Conservation (phyloP, 1,284 basidiomycete species). For the Microbotryomycetes sp. region DNA sequence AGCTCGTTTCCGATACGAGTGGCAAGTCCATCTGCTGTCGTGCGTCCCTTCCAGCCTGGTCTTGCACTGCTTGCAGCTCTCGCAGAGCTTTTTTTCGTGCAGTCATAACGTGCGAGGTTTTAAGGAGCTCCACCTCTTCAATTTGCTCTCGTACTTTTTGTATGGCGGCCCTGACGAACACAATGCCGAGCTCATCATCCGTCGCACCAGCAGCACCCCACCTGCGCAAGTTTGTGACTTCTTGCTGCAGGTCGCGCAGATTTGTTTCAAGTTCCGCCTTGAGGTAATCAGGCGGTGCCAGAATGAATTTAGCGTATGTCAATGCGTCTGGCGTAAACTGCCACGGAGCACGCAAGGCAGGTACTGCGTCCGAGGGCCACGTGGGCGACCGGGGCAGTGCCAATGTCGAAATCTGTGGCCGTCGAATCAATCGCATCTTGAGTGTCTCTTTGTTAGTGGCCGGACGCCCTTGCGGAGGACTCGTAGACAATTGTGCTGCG, state of each 20-base stretch:
- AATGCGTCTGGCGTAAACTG: slow-evolving; percentile 91
- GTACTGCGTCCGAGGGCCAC: slow-evolving; percentile 89
- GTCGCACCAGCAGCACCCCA: slow-evolving; percentile 42
- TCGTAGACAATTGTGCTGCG: slow-evolving; percentile 10
- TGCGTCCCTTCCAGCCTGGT: slow-evolving; percentile 18
- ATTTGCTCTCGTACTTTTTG: slow-evolving; percentile 68
- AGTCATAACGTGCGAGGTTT: slow-evolving; percentile 48
- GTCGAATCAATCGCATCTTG: slow-evolving; percentile 82
- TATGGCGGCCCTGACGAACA: slow-evolving; percentile 73
- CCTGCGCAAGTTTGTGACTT: slow-evolving; percentile 27
- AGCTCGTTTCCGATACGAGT: slow-evolving; percentile 30
- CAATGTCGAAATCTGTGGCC: slow-evolving; percentile 90
- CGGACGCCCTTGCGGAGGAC: background rate
- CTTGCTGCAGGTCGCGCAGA: slow-evolving; percentile 50
- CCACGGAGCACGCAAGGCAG: slow-evolving; percentile 85
- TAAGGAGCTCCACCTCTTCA: slow-evolving; percentile 63
- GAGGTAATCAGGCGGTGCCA: slow-evolving; percentile 81
- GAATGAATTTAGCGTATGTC: slow-evolving; percentile 87
- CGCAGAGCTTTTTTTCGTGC: slow-evolving; percentile 51
- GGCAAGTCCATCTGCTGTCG: background rate
- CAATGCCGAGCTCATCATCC: slow-evolving; percentile 66
- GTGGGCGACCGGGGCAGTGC: slow-evolving; percentile 83
- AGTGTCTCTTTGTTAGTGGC: slow-evolving; percentile 38
- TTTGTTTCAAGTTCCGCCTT: slow-evolving; percentile 60
- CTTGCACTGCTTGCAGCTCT: slow-evolving; percentile 50